Evolutionary conservation across 176 grass and related monocot genomes (phyloP), one percentile per base, ranked within the genome.

Genomic region (Zoysia japonica): DNA sequence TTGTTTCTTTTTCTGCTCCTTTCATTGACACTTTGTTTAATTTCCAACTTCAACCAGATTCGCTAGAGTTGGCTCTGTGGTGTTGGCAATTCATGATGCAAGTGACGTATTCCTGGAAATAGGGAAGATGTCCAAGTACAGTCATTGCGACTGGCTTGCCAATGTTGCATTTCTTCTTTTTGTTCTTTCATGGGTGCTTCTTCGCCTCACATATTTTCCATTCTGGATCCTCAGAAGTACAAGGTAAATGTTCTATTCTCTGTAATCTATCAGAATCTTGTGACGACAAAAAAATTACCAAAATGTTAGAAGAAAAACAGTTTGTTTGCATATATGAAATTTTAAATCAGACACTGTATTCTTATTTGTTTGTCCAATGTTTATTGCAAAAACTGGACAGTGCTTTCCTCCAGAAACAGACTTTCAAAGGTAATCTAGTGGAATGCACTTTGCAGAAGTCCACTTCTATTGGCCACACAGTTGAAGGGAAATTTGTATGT

Each of bases 141-240:
- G 84, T 63, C 83, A 81, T 59, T 85, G 78, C 68, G 92, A 94
- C 53, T 82, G 39, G 84, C 80, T 94, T 82, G 92, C 92, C 36
- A 84, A 80, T 28, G 5, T 86, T 72, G 64, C 89, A 53, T 94
- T 94, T 83, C 57, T 87, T 76, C 70, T 94, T 62, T 94, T 89
- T 87, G 92, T 91, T 67, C 47, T 84, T 67, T 89, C 87, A 82
- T 94, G 92, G 92, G 63, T 91, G 80, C 13, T 83, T 77, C 89
- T 94, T 70, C 89, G 92, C 55, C 89, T 94, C 19, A 85, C 86
- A 57, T 94, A 91, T 67, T 94, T 80, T 67, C 89, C 92, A 3
- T 94, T 94, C 85, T 94, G 92, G 92, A 86, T 94, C 51, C 68
- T 94, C 65, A 81, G 89, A 86, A 94, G 92, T 84, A 94, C 92